Evolutionary conservation across 495 filamentous ascomycete species (phyloP), one percentile per base, ranked within the genome.

Genomic region (Penicillium verhagenii): DNA sequence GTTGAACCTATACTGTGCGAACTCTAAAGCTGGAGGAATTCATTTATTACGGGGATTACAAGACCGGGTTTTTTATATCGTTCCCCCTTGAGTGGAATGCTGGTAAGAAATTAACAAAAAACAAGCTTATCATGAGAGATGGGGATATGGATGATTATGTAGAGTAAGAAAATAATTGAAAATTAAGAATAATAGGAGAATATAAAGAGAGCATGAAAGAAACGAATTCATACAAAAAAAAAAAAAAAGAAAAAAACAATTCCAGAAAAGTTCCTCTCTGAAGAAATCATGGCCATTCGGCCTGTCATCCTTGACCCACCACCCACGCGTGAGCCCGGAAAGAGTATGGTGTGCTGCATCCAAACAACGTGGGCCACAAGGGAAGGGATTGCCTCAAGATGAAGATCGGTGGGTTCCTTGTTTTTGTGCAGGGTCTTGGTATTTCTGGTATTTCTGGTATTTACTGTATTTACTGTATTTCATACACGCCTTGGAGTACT

Each of bases 341-440:
- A 68, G 64, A 64, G 72, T 74, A 71, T 72, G 68, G 71, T 69
- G 65, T 67, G 65, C 68, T 72, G 71, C 71, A 74, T 53, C 67
- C 64, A 66, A 65, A 69, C 66, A 75, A 75, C 72, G 72, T 75
- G 72, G 72, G 71, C 69, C 65, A 24, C 21, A 70, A 69, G 68
- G 59, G 64, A 60, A 65, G 56, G 56, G 60, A 63, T 63, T 60
- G 60, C 60, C 60, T 63, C 56, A 59, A 59, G 53, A 53, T 62
- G 60, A 67, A 58, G 60, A 61, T 66, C 63, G 63, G 63, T 59
- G 57, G 57, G 44, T 59, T 59, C 57, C 50, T 54, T 54, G 55
- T 57, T 57, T 59, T 47, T 49, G 25, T 50, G 38, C 46, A 49
- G 42, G 56, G 49, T 56, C 24, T 47, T 47, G 3, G 38, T 45